Evolutionary conservation across 345 rosid genomes (phyloP).

Genomic region (Populus simonii): DNA sequence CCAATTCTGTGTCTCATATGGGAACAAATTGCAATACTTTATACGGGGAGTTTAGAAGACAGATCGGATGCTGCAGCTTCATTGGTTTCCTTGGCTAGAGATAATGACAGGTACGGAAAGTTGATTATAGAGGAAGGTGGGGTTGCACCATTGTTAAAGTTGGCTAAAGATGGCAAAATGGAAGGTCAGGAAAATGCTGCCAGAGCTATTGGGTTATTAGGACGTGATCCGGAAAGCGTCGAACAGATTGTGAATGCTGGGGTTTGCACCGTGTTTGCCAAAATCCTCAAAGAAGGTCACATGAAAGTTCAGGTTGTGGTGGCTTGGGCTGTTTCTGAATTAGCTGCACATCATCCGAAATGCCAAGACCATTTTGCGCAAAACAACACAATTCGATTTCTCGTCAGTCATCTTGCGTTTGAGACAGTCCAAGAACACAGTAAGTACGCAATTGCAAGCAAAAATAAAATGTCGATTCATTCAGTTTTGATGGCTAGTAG

Average conservation of each 20-base stretch:
- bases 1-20: slow-evolving; percentile 83
- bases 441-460: slow-evolving; percentile 27
- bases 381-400: slow-evolving; percentile 52
- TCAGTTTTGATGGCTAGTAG: slow-evolving; percentile 25
- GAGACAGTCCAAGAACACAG: slow-evolving; percentile 77
- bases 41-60: slow-evolving; percentile 59
- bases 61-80: slow-evolving; percentile 78
- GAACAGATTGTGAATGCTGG: slow-evolving; percentile 77
- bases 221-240: slow-evolving; percentile 69
- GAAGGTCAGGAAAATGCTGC: slow-evolving; percentile 85
- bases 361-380: slow-evolving; percentile 36
- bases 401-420: slow-evolving; percentile 78
- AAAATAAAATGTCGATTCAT: slow-evolving; percentile 28
- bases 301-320: slow-evolving; percentile 37
- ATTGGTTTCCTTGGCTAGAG: slow-evolving; percentile 71
- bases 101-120: slow-evolving; percentile 68
- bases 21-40: slow-evolving; percentile 88
- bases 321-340: slow-evolving; percentile 33
- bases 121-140: slow-evolving; percentile 91
- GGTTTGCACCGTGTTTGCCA: slow-evolving; percentile 66
- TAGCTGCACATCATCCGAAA: slow-evolving; percentile 29
- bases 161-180: slow-evolving; percentile 67
- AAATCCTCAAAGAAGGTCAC: slow-evolving; percentile 76
- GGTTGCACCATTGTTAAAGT: slow-evolving; percentile 64
- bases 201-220: slow-evolving; percentile 70